Conservation (phyloP, 768 basidiomycete species). For the Udeniomyces megalosporus region DNA sequence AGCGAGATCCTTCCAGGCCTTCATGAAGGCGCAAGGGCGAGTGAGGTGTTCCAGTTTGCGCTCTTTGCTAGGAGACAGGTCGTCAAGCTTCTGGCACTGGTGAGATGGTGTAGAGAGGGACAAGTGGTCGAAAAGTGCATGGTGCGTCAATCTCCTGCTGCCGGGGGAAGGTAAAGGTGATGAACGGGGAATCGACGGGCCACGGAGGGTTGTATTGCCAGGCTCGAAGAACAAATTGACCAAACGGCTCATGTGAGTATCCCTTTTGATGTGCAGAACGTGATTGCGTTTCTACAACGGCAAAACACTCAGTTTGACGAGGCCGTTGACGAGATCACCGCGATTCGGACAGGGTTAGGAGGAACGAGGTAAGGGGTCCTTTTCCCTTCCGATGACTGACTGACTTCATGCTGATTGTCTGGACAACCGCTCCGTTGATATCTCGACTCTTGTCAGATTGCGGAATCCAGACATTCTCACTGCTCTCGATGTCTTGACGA, state of each 20-base stretch:
- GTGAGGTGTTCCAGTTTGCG: slow-evolving; percentile 70
- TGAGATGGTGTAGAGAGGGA: slow-evolving; percentile 64
- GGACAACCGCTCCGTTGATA: background rate
- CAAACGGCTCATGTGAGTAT: slow-evolving; percentile 23
- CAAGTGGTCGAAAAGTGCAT: slow-evolving; percentile 17
- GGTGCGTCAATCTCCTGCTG: slow-evolving; percentile 33
- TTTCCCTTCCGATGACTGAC: too few relatives aligned
- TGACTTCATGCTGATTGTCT: background rate
- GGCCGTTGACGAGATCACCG: slow-evolving; percentile 45
- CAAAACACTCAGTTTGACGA: slow-evolving; percentile 73
- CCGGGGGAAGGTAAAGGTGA: slow-evolving; percentile 77
- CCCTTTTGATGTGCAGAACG: slow-evolving; percentile 58
- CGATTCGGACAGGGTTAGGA: slow-evolving; percentile 53
- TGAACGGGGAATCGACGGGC: background rate
- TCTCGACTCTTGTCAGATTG: slow-evolving; percentile 22
- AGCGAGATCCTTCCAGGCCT: slow-evolving; percentile 46
- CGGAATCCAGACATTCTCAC: slow-evolving; percentile 88
- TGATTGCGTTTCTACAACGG: slow-evolving; percentile 67
- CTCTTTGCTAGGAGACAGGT: slow-evolving; percentile 81
- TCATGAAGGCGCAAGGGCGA: slow-evolving; percentile 44
- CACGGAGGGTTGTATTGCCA: too few relatives aligned
- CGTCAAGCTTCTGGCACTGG: slow-evolving; percentile 70
- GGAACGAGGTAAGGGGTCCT: slow-evolving; percentile 50
- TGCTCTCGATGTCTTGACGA: slow-evolving; percentile 72
- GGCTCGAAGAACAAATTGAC: too few relatives aligned